Evolutionary conservation across 106 monocot genomes (phyloP).

Genomic region (Dendrobium chrysotoxum): DNA sequence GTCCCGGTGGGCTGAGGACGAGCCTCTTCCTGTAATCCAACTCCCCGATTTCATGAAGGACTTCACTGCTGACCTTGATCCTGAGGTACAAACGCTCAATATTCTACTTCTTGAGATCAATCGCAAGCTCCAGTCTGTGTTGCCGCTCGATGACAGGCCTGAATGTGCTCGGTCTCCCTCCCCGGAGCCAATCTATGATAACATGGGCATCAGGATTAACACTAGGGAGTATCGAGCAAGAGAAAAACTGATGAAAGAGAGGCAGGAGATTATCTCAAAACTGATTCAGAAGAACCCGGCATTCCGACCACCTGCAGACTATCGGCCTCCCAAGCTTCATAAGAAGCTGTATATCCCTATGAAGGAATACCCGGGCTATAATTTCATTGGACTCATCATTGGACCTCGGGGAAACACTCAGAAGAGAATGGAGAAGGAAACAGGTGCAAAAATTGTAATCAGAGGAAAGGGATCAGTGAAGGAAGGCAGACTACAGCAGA

Average conservation of each 20-base stretch:
- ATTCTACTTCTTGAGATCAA: conserved; percentile 68
- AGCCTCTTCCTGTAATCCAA: conserved; percentile 48
- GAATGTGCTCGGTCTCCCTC: conserved; percentile 89
- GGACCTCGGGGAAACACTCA: conserved; percentile 96
- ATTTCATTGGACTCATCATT: conserved; percentile 93
- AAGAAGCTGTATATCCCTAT: conserved; percentile 97
- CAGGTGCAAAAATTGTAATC: conserved; percentile 94
- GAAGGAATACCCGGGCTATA: conserved; percentile 96
- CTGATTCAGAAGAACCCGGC: conserved; percentile 82
- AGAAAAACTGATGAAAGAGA: conserved; percentile 64
- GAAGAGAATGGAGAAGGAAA: conserved; percentile 99
- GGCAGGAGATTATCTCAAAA: conserved; percentile 87
- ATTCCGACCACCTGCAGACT: conserved; percentile 88
- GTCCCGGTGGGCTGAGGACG: conserved; percentile 92
- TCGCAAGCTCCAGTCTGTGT: conserved; percentile 62
- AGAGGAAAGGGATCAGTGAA: conserved; percentile 88
- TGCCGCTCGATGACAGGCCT: conserved; percentile 66
- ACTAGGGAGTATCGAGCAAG: conserved; percentile 83
- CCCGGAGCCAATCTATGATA: conserved; percentile 90
- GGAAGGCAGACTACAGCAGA: conserved; percentile 89
- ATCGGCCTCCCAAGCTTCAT: conserved; percentile 88
- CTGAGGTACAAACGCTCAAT: conserved; percentile 91
- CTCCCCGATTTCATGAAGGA: conserved; percentile 99
- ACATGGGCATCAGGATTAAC: conserved; percentile 91
- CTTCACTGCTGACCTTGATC: conserved; percentile 79